These are phyloP conservation scores for Phlebiopsis gigantea DNA, from an alignment of 768 basidiomycete genomes.

Conservation along the genomic window DNA sequence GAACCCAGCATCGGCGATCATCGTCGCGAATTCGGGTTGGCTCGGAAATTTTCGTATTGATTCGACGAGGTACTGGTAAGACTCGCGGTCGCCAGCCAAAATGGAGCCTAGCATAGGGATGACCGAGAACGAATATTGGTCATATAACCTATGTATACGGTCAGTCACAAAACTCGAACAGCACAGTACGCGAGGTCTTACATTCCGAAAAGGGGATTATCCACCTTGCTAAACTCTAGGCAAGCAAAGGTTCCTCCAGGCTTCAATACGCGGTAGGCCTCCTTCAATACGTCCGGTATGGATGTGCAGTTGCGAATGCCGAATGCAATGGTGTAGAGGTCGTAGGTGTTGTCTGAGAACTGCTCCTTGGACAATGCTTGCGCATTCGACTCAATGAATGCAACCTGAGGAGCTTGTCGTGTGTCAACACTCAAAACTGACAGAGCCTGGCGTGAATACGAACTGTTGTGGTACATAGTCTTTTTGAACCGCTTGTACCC, in stretches of 20 bases:
- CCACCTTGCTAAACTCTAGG: constrained; percentile 92
- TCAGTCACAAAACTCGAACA: not conserved
- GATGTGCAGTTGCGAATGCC: constrained; percentile 98
- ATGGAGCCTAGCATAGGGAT: constrained; percentile 96
- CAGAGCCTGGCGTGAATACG: constrained; percentile 23
- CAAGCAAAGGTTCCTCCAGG: constrained; percentile 95
- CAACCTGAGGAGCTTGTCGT: constrained; percentile 77
- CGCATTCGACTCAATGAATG: constrained; percentile 91
- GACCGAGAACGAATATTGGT: constrained; percentile 92
- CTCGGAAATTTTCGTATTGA: constrained; percentile 92
- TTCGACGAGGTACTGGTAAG: constrained; percentile 97
- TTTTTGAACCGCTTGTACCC: constrained; percentile 87
- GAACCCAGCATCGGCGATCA: constrained; percentile 88
- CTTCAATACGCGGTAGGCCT: constrained; percentile 91
- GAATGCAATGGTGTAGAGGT: constrained; percentile 98
- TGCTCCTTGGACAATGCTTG: constrained; percentile 62
- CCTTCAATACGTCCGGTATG: constrained; percentile 77
- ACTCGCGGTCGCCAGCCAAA: constrained; percentile 88
- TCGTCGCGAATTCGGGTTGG: constrained; percentile 80
- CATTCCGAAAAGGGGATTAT: constrained; percentile 81
- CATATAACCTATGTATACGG: constrained; percentile 61
- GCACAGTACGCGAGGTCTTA: constrained; percentile 38
- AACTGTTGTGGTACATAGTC: constrained; percentile 98
- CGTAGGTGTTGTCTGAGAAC: constrained; percentile 81
- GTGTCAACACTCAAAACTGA: constrained; percentile 9